Base-by-base conservation (phyloP, 2,329 filamentous ascomycete species). In the Colletotrichum incanum region DNA sequence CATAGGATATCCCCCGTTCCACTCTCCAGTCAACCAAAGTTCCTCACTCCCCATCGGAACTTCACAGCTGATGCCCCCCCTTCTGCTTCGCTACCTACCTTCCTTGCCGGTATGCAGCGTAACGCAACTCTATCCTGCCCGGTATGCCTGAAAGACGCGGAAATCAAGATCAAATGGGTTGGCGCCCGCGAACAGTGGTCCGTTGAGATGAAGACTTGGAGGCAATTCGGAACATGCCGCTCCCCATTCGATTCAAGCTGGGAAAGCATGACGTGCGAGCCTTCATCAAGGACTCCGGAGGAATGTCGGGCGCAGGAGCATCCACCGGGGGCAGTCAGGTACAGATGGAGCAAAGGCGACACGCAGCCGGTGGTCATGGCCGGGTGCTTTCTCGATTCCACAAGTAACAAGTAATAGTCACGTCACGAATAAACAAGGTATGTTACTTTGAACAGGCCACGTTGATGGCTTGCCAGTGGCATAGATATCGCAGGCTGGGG, bases 131-230 rank as follows among this genome's bases (percentile, higher is more conserved):
- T 65, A 8, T 75, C 73, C 11, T 74, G 70, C 55, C 62, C 63
- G 18, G 12, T 43, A 37, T 75, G 74, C 45, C 52, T 71, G 3
- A 72, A 64, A 16, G 69, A 74, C 60, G 72, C 67, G 52, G 60
- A 58, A 45, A 59, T 73, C 49, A 45, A 55, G 39, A 61, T 67
- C 41, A 67, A 28, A 1, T 49, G 45, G 59, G 23, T 60, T 20
- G 52, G 39, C n/a, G 37, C 2, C 20, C 28, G 41, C 34, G 45
- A 71, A 34, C 41, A 47, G 11, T 74, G 74, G 69, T 41, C 60
- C 18, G 64, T 75, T n/a, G 60, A 39, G 31, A 47, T 75, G 11
- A 37, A 28, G n/a, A 60, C 26, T 16, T 75, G 71, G 50, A 63
- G 41, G 16, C 69, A 67, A 55, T 65, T 74, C 41, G 73, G 74